Percentiles rank a stretch among this genome's conserved stretches.
Conservation (phyloP, 805 yeast species). For the Barnettozyma siamensis region DNA sequence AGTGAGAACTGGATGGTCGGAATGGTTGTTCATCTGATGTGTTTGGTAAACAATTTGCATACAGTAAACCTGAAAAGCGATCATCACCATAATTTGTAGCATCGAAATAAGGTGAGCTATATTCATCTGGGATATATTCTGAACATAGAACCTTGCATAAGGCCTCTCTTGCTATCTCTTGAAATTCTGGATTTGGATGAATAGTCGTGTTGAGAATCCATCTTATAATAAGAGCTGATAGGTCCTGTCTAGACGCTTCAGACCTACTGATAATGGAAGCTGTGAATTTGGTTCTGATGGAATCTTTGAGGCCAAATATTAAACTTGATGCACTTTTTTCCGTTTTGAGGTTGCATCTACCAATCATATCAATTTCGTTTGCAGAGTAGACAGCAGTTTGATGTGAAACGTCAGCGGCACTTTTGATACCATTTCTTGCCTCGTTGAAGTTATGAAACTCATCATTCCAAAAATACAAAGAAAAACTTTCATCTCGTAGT, state of each 20-base stretch:
- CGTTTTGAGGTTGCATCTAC: slow-evolving; percentile 43
- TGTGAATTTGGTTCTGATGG: slow-evolving; percentile 45
- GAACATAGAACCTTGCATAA: slow-evolving; percentile 41
- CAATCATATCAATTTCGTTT: slow-evolving; percentile 40
- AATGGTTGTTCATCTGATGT: neutral
- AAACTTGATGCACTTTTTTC: slow-evolving; percentile 24
- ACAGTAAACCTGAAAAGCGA: slow-evolving; percentile 15
- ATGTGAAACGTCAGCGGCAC: slow-evolving; percentile 27
- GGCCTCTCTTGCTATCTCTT: slow-evolving; percentile 33
- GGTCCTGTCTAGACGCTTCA: slow-evolving; percentile 45
- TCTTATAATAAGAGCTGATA: slow-evolving; percentile 38
- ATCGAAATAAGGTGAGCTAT: slow-evolving; percentile 14
- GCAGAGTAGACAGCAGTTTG: slow-evolving; percentile 34
- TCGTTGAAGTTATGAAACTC: slow-evolving; percentile 60
- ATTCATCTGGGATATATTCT: slow-evolving; percentile 12
- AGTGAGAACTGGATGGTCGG: neutral
- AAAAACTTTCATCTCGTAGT: slow-evolving; percentile 27
- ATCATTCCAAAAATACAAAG: slow-evolving; percentile 71
- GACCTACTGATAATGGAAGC: slow-evolving; percentile 48
- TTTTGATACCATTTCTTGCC: slow-evolving; percentile 42
- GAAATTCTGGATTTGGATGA: slow-evolving; percentile 33
- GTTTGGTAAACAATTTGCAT: slow-evolving; percentile 13
- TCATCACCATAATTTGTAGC: slow-evolving; percentile 16
- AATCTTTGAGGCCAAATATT: slow-evolving; percentile 32
- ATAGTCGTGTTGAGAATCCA: slow-evolving; percentile 45